phyloP scores from a whole-genome alignment of 257 asterid species.

The Primulina tabacum region DNA sequence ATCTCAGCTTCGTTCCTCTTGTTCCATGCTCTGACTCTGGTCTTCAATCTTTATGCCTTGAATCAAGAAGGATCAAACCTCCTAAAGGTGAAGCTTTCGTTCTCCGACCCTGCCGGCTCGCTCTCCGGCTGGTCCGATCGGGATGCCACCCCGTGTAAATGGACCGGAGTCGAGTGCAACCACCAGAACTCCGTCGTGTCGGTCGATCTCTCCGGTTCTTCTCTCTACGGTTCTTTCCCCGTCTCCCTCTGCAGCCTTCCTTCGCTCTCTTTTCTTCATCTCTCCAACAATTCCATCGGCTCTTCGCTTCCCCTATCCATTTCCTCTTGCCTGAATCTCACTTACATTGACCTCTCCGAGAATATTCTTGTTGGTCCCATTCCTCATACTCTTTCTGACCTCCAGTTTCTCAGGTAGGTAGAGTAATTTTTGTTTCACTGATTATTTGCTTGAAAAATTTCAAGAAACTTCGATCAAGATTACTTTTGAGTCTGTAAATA shows the following conservation, averaged over 20 bases:
- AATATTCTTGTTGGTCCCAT: conserved; percentile 57
- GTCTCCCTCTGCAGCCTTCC: conserved; percentile 48
- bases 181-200: conserved; percentile 37
- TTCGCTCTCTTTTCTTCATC: conserved; percentile 42
- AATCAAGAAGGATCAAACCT: conserved; percentile 53
- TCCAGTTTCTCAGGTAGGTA: conserved; percentile 66
- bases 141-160: conserved; percentile 70
- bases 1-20: background rate
- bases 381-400: conserved; percentile 56
- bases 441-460: too few relatives aligned
- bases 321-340: conserved; percentile 53
- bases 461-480: too few relatives aligned
- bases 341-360: conserved; percentile 58
- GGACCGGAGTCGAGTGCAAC: conserved; percentile 73
- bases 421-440: background rate
- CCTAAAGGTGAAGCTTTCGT: conserved; percentile 39
- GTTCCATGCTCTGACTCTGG: background rate
- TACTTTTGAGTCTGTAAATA: background rate
- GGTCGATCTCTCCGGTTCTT: conserved; percentile 37
- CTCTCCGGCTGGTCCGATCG: conserved; percentile 53
- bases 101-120: conserved; percentile 44
- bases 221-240: conserved; percentile 66
- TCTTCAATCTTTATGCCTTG: conserved; percentile 28
- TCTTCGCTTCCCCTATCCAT: conserved; percentile 51
- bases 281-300: conserved; percentile 46